Evolutionary conservation across 140 eudicot species (phyloP), one percentile per base, ranked within the genome.

Genomic region (Senecio squalidus): DNA sequence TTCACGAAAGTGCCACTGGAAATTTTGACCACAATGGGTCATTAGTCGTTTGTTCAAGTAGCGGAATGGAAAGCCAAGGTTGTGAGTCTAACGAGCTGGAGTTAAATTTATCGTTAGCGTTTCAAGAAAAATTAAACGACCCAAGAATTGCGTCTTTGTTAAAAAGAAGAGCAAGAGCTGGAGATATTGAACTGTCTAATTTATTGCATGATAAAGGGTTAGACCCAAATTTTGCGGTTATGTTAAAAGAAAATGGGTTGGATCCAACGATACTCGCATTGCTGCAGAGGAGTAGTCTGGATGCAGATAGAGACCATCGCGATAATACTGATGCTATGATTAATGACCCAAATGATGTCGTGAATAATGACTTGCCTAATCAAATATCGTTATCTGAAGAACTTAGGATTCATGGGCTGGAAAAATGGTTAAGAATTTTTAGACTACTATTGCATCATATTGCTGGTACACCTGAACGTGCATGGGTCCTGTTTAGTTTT

Each of bases 251-350:
- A 75, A 92, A 91, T 57, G 94, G 90, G 36, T 50, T 88, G 78
- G 98, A 92, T 70, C 98, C 98, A 16, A 84, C 80, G 21, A 84
- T 92, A 61, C 95, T 92, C 2, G 96, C 96, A 5, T 68, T 92
- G 67, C 80, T 92, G 63, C 98, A 92, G 62, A 75, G 98, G 70
- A 88, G 98, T 69, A 92, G 98, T 80, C 70, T 92, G 75, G 98
- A 92, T 88, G 98, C 98, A 16, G 98, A 92, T 76, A 79, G 98
- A 71, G 96, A 88, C 60, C 98, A 92, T 72, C 81, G 94, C 60
- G 96, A 88, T 58, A 84, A 84, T 69, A 81, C 83, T 22, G 84
- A 88, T 39, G 48, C 74, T 29, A 75, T 78, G 55, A 60, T 84
- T 53, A 49, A 66, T 17, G 87, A 92, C 60, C 75, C 96, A 0